Evolutionary conservation across 306 rosid genomes (phyloP), one percentile per base, ranked within the genome.

Genomic region (Notholithocarpus densiflorus): DNA sequence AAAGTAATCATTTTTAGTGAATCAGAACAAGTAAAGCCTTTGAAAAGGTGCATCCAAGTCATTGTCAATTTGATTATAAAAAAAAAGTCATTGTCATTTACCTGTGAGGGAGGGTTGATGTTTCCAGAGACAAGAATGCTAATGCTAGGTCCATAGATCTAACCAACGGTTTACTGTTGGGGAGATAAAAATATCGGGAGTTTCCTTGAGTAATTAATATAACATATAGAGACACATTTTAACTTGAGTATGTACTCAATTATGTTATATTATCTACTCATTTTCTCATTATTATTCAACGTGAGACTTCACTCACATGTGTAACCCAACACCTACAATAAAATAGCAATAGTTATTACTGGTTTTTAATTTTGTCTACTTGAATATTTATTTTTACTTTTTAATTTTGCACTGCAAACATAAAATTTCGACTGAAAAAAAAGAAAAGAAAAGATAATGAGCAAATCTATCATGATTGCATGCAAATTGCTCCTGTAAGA

Each of bases 1-100:
- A 43, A 32, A 11, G 27, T 31, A 72, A 83, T 79, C 78, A 85
- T 68, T 89, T 85, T 79, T 32, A 60, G 80, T 51, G 81, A 86
- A 76, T 74, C 65, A 68, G 19, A 76, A 64, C 2, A 64, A 56
- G 60, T 21, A 84, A 84, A 78, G 32, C 77, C 62, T 52, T 72
- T 56, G 77, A 57, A 81, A 81, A 74, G 56, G 26, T 56, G 51
- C 23, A 45, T 23, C 71, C 43, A 71, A 54, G 85, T 81, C 88
- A 77, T 73, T 82, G 68, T 83, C 88, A 84, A 66, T 80, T 81
- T 40, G 72, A 60, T 0, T 20, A 45, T 45, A 17, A 27, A 37
- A 40, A 26, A 74, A 75, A 51, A 56, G 85, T 81, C 88, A 66
- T 37, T 74, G 45, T 70, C 82, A 9, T 72, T 78, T 56, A 52